Evolutionary conservation across 2,329 filamentous ascomycete genomes (phyloP).

Genomic region (Dichotomopilus funicola): DNA sequence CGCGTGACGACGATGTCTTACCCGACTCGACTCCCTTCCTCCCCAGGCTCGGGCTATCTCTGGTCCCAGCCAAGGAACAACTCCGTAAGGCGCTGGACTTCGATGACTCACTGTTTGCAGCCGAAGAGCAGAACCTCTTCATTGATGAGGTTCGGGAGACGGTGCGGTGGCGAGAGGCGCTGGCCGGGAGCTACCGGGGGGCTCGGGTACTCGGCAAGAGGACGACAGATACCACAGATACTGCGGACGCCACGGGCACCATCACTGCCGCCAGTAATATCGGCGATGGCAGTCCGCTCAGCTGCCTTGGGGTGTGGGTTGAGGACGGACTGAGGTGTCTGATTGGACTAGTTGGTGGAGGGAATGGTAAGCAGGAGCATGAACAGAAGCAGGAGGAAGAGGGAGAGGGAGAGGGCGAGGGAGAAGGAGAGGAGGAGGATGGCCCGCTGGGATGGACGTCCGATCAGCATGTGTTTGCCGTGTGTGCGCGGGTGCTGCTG

Average conservation of each 20-base stretch:
- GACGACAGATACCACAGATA: no score
- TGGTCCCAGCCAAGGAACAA: conserved; percentile 32
- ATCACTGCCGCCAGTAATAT: background rate
- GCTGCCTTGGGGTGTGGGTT: conserved; percentile 16
- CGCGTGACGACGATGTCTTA: background rate
- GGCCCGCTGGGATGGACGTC: conserved; percentile 25
- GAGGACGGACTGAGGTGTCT: conserved; percentile 16
- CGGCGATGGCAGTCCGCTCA: background rate
- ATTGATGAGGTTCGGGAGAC: conserved; percentile 74
- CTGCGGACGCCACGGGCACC: no score
- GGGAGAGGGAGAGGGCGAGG: background rate
- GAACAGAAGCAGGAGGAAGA: no score
- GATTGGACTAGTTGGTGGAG: conserved; percentile 5
- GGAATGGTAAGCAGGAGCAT: no score
- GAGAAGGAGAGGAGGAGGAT: conserved; percentile 13
- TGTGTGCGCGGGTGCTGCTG: conserved; percentile 21
- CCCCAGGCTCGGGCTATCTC: background rate
- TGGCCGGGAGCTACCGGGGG: conserved; percentile 13
- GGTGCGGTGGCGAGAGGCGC: conserved; percentile 53
- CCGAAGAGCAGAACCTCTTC: conserved; percentile 94
- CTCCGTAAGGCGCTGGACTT: conserved; percentile 42
- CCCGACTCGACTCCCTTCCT: no score
- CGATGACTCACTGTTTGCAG: conserved; percentile 68
- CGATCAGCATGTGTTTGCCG: conserved; percentile 26
- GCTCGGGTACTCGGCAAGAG: no score